Evolutionary conservation across 768 basidiomycete genomes (phyloP).

Genomic region (Gloeophyllum trabeum): DNA sequence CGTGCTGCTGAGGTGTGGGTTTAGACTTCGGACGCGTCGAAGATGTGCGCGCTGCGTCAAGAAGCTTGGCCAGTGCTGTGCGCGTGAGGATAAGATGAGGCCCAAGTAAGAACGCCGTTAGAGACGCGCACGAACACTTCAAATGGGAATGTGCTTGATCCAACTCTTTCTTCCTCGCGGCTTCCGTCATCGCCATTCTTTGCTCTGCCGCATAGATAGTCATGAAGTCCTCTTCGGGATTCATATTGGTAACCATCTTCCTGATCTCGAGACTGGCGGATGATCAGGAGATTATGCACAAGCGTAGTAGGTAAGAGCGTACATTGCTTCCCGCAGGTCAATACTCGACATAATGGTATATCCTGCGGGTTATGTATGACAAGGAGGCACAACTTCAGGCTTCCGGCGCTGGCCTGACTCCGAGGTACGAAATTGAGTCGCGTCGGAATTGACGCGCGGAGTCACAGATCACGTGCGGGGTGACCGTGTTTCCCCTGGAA

Average conservation of each 20-base stretch:
- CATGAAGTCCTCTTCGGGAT: slow-evolving; percentile 70
- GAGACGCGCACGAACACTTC: slow-evolving; percentile 33
- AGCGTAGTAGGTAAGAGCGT: neutral
- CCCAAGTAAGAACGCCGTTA: neutral
- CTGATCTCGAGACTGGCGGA: slow-evolving; percentile 47
- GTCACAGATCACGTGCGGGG: too few relatives aligned
- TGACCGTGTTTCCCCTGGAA: too few relatives aligned
- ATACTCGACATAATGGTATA: neutral
- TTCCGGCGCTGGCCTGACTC: too few relatives aligned
- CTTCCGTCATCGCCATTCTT: slow-evolving; percentile 46
- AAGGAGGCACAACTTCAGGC: too few relatives aligned
- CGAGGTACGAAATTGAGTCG: too few relatives aligned
- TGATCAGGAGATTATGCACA: neutral
- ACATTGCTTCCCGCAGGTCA: neutral
- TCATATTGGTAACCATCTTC: slow-evolving; percentile 63
- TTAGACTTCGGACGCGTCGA: slow-evolving; percentile 59
- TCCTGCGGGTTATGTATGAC: too few relatives aligned
- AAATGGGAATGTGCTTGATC: slow-evolving; percentile 57
- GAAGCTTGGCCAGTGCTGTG: slow-evolving; percentile 47
- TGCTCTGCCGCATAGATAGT: slow-evolving; percentile 69
- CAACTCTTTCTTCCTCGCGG: slow-evolving; percentile 49
- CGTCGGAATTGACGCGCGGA: too few relatives aligned
- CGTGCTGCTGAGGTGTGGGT: slow-evolving; percentile 56
- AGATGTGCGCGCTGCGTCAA: slow-evolving; percentile 63
- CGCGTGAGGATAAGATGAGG: neutral